Evolutionary conservation across 805 yeast genomes (phyloP).

Genomic region (Kregervanrija fluxuum): DNA sequence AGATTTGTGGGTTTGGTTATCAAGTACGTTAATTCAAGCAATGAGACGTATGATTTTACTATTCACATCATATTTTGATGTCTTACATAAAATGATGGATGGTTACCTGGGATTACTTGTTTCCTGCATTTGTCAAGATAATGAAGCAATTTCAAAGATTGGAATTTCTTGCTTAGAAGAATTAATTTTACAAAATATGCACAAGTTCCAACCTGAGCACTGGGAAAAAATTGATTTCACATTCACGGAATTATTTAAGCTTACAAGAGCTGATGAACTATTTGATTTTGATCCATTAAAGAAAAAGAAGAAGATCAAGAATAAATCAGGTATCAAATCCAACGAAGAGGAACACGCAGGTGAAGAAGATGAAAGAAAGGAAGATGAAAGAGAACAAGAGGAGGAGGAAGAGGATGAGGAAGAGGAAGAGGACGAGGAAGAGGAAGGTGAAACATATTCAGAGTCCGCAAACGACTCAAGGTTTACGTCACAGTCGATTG

Average conservation of each 20-base stretch:
- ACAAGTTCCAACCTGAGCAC: constrained; percentile 53
- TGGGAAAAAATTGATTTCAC: constrained; percentile 69
- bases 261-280: constrained; percentile 82
- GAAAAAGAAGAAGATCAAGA: constrained; percentile 11
- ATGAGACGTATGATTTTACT: constrained; percentile 79
- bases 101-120: constrained; percentile 72
- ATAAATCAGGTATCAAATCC: constrained; percentile 23
- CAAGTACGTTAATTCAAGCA: constrained; percentile 94
- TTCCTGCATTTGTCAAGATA: constrained; percentile 92
- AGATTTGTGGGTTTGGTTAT: constrained; percentile 89
- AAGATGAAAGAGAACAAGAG: constrained; percentile 6
- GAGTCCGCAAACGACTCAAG: constrained; percentile 28
- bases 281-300: constrained; percentile 53
- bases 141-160: constrained; percentile 92
- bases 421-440: constrained; percentile 12
- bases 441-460: constrained; percentile 4
- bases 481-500: constrained; percentile 49
- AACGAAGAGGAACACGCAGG: constrained; percentile 25
- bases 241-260: constrained; percentile 61
- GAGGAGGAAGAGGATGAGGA: constrained; percentile 10
- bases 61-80: constrained; percentile 74
- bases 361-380: constrained; percentile 13
- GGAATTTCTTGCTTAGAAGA: constrained; percentile 86
- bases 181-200: constrained; percentile 67
- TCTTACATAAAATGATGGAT: constrained; percentile 65